Base-by-base conservation (phyloP, 345 rosid species). In the Salix arbutifolia region DNA sequence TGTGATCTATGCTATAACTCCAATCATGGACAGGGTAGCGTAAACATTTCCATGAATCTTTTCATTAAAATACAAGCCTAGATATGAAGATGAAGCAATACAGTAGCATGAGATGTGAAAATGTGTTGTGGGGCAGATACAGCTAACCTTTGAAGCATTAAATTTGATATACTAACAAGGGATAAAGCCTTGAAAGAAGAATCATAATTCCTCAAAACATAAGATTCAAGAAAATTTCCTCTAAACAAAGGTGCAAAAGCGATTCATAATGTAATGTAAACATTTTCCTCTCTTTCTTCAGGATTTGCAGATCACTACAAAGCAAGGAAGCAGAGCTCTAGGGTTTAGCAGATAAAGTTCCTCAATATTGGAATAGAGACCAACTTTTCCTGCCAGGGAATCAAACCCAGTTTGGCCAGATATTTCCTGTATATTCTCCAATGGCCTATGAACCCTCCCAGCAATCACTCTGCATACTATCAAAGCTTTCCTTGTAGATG, bases 311-410 rank as follows among this genome's bases (percentile, higher is more conserved):
- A 93, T 90, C 14, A 92, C 92, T 69, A 92, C 91, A 85, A 92
- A 92, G 66, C 97, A 92, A 85, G 97, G 97, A 83, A 96, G 96
- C 74, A 96, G 90, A 74, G 99, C 97, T 85, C 80, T 90, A 2
- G 94, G 96, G 84, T 96, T 93, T 64, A 96, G 96, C 86, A 96
- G 87, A 87, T 89, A 93, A 77, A 96, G 98, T 87, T 96, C 99
- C 78, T 95, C 99, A 21, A 95, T 91, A 72, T 93, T 94, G 31
- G 98, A 88, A 74, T 93, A 93, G 56, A 95, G 87, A 61, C 99
- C 99, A 74, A 95, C 94, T 85, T 91, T 95, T 0, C 99, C 99
- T 1, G 99, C 98, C 77, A 95, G 86, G 12, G 99, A 95, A 87
- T 95, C 99, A 75, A 95, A 93, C 80, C 98, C 99, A 21, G 86